Evolutionary conservation across 1,284 basidiomycete species (phyloP), one percentile per base, ranked within the genome.

Genomic region (Pholiota adiposa): DNA sequence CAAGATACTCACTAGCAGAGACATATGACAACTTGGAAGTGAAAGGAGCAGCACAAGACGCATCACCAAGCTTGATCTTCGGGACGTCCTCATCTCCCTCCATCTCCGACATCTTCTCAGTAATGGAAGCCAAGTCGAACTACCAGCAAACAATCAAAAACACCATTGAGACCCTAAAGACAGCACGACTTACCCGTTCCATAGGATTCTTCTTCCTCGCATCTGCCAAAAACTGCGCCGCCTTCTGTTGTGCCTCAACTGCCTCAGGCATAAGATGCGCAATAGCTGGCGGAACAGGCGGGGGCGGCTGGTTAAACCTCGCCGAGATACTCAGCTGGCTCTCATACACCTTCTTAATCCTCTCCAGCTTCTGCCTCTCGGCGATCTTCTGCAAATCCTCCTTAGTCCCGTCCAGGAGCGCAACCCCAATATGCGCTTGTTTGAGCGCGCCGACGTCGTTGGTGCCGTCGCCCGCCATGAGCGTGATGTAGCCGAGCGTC

Each of bases 381-480:
- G 94, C 93, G 65, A 98, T 98, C 72, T 92, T 94, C 75, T 94
- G 86, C 33, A 98, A 77, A 70, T 97, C 96, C 66, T 96, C 96
- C 0, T 86, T 84, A 0, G 94, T 93, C 0, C 96, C 96, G 70
- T 97, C 94, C 48, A 98, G 80, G 1, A 98, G 81, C 0, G 96
- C 96, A 18, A 98, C 93, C 64, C 96, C 96, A 59, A 98, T 90
- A 73, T 98, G 94, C 0, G 96, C 96, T 72, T 97, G 94, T 74
- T 98, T 98, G 54, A 98, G 85, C 2, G 96, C 96, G 31, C 96
- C 96, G 50, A 98, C 96, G 67, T 98, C 96, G 73, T 98, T 98
- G 16, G 96, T 98, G 38, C 96, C 96, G 72, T 98, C 96, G 60
- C 96, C 96, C 11, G 95, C 96, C 96, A 98, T 98, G 56, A 98